phyloP scores from a whole-genome alignment of 441 rosid genomes.

The Daphne laureola region DNA sequence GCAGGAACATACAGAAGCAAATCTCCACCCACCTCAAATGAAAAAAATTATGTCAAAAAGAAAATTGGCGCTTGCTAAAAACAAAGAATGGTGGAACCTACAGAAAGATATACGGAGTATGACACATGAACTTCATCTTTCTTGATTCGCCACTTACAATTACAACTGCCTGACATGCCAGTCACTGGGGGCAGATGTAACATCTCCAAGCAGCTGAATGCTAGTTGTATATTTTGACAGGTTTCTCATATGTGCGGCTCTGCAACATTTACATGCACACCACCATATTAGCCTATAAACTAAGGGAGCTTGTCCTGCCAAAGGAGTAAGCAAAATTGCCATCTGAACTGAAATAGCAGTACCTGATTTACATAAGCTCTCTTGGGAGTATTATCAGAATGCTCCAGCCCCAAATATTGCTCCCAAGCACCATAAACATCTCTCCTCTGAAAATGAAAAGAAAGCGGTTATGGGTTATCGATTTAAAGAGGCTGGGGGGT shows the following conservation, averaged over 20 bases:
- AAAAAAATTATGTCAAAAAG: background rate
- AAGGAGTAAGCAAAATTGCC: background rate
- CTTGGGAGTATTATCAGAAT: slow-evolving; percentile 74
- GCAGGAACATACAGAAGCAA: slow-evolving; percentile 16
- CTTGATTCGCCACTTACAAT: slow-evolving; percentile 10
- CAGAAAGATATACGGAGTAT: slow-evolving; percentile 21
- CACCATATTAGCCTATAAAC: background rate
- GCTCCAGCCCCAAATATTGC: slow-evolving; percentile 95
- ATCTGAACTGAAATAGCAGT: background rate
- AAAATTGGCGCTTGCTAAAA: slow-evolving; percentile 1
- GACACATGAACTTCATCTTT: background rate
- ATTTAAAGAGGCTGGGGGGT: background rate
- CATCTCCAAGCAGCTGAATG: slow-evolving; percentile 20
- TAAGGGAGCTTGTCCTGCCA: background rate
- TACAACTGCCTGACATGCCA: slow-evolving; percentile 10
- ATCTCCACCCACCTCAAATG: slow-evolving; percentile 15
- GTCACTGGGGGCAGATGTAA: slow-evolving; percentile 11
- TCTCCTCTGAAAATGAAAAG: slow-evolving; percentile 45
- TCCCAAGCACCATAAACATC: slow-evolving; percentile 94
- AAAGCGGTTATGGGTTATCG: slow-evolving; percentile 6
- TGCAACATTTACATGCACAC: slow-evolving; percentile 27
- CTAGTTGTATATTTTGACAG: slow-evolving; percentile 90
- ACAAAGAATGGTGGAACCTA: slow-evolving; percentile 19
- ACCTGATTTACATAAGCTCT: slow-evolving; percentile 92
- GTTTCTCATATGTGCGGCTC: slow-evolving; percentile 84